Base-by-base conservation (phyloP, 2,329 filamentous ascomycete species). In the Seiridium cupressi region DNA sequence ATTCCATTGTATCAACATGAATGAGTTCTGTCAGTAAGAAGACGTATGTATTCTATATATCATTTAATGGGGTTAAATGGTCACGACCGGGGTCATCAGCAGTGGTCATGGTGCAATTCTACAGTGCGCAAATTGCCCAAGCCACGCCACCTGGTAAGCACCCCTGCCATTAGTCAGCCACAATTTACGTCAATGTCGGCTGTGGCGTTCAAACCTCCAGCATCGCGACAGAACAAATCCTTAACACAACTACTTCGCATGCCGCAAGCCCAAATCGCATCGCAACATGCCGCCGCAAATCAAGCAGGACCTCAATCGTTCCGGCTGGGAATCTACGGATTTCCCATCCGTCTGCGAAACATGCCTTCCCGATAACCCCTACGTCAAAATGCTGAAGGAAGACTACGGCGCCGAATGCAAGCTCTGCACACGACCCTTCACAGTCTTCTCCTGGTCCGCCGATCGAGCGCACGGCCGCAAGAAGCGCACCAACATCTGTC, bases 361-460 rank as follows among this genome's bases (percentile, higher is more conserved):
- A 72, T 99, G 95, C 74, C 85, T 99, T 2, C 93, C 94, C 13
- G 93, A 97, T 63, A 98, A 98, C 70, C 94, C 94, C 2, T 99
- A 96, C 71, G 95, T 99, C 48, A 95, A 98, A 77, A 98, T 99
- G 93, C 83, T 99, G 62, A 99, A 99, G 77, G 93, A 98, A 73
- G 94, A 99, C 75, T 89, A 96, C 70, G 95, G 93, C 69, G 91
- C 90, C 60, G 90, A 93, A 77, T 92, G 90, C 83, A 91, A 91
- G 80, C 80, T 91, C 66, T 99, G 95, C 77, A 98, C 94, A 5
- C 87, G 95, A 62, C 95, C 95, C 0, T 99, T 97, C 72, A 98
- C 95, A 34, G 85, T 98, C 58, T 99, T 99, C 75, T 87, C 89
- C 69, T 99, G 94, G 94, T 94, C 94, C 69, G 89, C 91, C 64